Conservation (phyloP, 2,329 filamentous ascomycete genomes). For the Rhinocladiella similis region DNA sequence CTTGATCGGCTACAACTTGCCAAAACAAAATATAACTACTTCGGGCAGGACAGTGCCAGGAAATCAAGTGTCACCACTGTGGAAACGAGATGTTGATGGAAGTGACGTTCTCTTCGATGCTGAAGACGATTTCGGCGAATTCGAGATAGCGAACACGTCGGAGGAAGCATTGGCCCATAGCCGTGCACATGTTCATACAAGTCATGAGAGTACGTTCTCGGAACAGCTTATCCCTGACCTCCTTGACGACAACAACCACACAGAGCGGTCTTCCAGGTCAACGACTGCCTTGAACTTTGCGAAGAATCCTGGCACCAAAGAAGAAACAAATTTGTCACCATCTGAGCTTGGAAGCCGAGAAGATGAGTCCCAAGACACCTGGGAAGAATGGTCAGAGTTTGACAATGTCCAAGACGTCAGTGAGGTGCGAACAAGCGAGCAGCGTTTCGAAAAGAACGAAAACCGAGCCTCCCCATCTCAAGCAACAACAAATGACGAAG, state of each 20-base stretch:
- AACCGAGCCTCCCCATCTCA: background rate
- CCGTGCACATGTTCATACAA: background rate
- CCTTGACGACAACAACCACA: too few relatives aligned
- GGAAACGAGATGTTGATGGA: conserved; percentile 20
- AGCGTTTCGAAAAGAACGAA: background rate
- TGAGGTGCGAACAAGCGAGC: background rate
- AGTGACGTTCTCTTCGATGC: conserved; percentile 67
- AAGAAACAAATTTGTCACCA: too few relatives aligned
- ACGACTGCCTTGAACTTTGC: too few relatives aligned
- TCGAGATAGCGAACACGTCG: conserved; percentile 55
- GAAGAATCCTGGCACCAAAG: background rate
- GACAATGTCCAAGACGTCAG: background rate
- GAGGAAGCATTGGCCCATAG: background rate
- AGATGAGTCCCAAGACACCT: conserved; percentile 37
- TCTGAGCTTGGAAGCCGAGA: too few relatives aligned
- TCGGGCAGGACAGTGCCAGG: background rate
- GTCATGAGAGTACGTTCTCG: background rate
- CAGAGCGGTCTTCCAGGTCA: conserved; percentile 2
- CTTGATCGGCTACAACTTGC: background rate
- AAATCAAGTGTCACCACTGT: conserved; percentile 10
- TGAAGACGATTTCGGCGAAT: conserved; percentile 65
- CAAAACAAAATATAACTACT: background rate
- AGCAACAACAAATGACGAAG: conserved; percentile 30
- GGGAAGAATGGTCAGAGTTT: conserved; percentile 45
- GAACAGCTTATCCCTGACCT: too few relatives aligned